A percentile compares a stretch with the other conserved stretches of the same genome.
phyloP scores from a whole-genome alignment of 768 basidiomycete species.

The Lanmaoa rubissima region DNA sequence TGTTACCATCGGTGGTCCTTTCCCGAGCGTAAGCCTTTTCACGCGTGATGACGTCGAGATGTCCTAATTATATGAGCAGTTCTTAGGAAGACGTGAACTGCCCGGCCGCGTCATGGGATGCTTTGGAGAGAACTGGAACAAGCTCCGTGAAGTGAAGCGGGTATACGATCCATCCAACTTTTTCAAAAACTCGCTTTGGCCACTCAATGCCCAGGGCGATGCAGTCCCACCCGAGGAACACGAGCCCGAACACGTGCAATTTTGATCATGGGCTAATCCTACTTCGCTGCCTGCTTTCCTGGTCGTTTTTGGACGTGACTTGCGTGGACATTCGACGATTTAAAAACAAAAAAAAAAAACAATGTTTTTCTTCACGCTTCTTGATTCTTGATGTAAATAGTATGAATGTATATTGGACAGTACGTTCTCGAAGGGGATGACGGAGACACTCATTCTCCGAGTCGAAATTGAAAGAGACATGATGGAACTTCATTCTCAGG shows the following conservation, averaged over 20 bases:
- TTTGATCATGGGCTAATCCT: constrained; percentile 7
- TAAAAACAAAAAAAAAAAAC: too few species aligned
- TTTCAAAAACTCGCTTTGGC: constrained; percentile 82
- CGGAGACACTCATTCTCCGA: too few species aligned
- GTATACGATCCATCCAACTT: constrained; percentile 74
- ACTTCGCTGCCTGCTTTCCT: too few species aligned
- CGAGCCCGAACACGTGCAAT: constrained; percentile 46
- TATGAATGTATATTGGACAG: too few species aligned
- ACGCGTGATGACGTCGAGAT: constrained; percentile 16
- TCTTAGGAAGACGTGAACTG: constrained; percentile 70
- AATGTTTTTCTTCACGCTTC: too few species aligned
- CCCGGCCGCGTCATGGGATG: constrained; percentile 60
- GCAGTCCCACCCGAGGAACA: constrained; percentile 56
- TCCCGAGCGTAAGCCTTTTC: constrained; percentile 68
- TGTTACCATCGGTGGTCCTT: constrained; percentile 74
- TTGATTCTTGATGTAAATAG: too few species aligned
- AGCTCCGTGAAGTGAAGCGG: constrained; percentile 68
- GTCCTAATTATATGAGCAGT: constrained; percentile 43
- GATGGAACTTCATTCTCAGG: too few species aligned
- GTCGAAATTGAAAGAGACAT: too few species aligned
- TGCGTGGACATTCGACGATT: too few species aligned
- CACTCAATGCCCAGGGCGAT: constrained; percentile 56
- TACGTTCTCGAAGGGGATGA: too few species aligned
- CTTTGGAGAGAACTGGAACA: constrained; percentile 74
- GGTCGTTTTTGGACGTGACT: background rate